Evolutionary conservation across 768 basidiomycete genomes (phyloP), one percentile per base, ranked within the genome.

Genomic region (Phanerochaete sordida): DNA sequence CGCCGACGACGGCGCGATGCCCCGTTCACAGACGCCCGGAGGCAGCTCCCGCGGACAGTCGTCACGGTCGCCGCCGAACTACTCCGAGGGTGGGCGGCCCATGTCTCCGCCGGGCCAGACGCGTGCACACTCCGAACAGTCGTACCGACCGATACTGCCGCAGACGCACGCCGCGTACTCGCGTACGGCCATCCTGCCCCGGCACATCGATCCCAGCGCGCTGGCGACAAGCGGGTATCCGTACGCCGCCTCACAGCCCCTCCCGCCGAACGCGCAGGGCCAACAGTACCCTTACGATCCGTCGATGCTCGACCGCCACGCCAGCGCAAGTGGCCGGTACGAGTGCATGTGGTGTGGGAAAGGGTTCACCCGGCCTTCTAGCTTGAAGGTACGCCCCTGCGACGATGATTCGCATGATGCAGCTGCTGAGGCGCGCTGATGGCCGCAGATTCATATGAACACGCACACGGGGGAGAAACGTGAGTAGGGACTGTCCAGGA

Each of bases 401-500:
- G 35, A 43, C 53, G 58, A 39, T 56, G 44, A 49, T 51, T 30
- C 30, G 44, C 54, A 30, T 62, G 53, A 61, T 55, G 23, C 21
- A 51, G 51, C 33, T 35, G 48, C 54, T 59, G 26, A 60, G 47
- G 35, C 3, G 24, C 37, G 57, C 57, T 62, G 56, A 59, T 52
- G 35, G 27, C 55, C 50, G 47, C 61, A 92, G 91, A 92, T 91
- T 64, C 91, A 93, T 72, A 73, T 89, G 63, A 90, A 93, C 63
- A 91, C 88, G 65, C 90, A 93, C 72, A 91, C 90, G 0, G 90
- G 90, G 63, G 88, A 90, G 72, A 91, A 88, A 77, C 90, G 90
- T 92, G 70, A 78, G 87, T 77, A 26, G 33, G 47, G 37, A 12
- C 39, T 45, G 24, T 26, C 51, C 27, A 26, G 61, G 39, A 43